Evolutionary conservation across 2,329 filamentous ascomycete species (phyloP).

Genomic region (Botryotinia narcissicola): DNA sequence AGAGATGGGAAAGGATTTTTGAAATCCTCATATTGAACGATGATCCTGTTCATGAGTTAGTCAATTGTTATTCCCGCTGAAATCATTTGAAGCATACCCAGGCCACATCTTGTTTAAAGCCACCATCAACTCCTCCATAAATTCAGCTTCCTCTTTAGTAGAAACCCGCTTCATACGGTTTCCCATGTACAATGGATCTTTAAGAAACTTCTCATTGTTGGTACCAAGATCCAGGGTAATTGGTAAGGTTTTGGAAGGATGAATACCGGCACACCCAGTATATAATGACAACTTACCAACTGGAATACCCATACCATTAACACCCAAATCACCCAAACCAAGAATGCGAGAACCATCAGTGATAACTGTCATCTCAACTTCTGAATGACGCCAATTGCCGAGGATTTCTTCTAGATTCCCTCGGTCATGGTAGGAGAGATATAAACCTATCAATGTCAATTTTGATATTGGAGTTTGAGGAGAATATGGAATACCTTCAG

Average conservation of each 20-base stretch:
- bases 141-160: constrained; percentile 70
- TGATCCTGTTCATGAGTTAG: constrained; percentile 20
- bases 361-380: constrained; percentile 57
- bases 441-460: constrained; percentile 47
- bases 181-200: constrained; percentile 78
- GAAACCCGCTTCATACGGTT: constrained; percentile 63
- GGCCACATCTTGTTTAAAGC: constrained; percentile 68
- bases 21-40: constrained; percentile 72
- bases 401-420: constrained; percentile 64
- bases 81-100: constrained; percentile 58
- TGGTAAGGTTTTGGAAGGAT: constrained; percentile 74
- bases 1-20: constrained; percentile 58
- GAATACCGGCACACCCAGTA: constrained; percentile 81
- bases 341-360: constrained; percentile 64
- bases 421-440: constrained; percentile 67
- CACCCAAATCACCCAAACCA: constrained; percentile 80
- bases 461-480: no score
- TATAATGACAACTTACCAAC: constrained; percentile 79
- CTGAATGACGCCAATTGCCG: constrained; percentile 65
- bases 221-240: constrained; percentile 85
- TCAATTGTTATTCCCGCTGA: constrained; percentile 50
- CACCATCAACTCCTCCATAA: constrained; percentile 72
- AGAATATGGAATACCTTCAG: constrained; percentile 51
- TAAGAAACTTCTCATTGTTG: constrained; percentile 69
- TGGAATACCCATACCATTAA: constrained; percentile 80